phyloP scores from a whole-genome alignment of 2,329 filamentous ascomycete genomes.

The Tolypocladium cylindrosporum region DNA sequence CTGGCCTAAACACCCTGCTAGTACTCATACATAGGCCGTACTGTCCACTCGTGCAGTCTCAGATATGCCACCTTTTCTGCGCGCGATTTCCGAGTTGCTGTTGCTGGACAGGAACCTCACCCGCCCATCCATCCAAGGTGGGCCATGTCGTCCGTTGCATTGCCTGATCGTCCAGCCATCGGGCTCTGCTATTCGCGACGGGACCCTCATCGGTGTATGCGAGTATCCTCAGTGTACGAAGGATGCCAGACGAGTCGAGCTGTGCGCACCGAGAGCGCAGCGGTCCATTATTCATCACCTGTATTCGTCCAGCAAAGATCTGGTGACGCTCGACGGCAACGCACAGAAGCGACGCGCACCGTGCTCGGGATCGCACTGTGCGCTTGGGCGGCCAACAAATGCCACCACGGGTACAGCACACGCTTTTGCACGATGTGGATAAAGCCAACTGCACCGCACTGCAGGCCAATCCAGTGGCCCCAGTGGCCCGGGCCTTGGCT shows the following conservation, averaged over 20 bases:
- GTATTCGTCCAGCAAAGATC: neutral
- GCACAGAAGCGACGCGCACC: neutral
- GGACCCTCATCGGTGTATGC: neutral
- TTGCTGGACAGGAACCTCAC: neutral
- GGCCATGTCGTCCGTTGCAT: neutral
- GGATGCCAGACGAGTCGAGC: neutral
- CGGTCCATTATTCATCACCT: neutral
- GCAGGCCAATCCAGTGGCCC: neutral
- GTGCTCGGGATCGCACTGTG: neutral
- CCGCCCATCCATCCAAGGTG: neutral
- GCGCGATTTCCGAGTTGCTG: neutral
- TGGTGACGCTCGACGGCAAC: neutral
- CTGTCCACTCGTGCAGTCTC: neutral
- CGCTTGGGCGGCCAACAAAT: neutral
- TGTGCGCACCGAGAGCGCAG: neutral
- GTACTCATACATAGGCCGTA: neutral
- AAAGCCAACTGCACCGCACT: neutral
- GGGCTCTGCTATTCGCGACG: neutral
- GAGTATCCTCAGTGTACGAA: neutral
- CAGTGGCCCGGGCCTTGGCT: neutral
- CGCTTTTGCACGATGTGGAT: neutral
- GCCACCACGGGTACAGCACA: neutral
- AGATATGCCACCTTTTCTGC: neutral
- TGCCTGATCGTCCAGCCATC: neutral
- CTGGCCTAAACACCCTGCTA: neutral